Evolutionary conservation across 345 rosid genomes (phyloP), one percentile per base, ranked within the genome.

Genomic region (Euclidium syriacum): DNA sequence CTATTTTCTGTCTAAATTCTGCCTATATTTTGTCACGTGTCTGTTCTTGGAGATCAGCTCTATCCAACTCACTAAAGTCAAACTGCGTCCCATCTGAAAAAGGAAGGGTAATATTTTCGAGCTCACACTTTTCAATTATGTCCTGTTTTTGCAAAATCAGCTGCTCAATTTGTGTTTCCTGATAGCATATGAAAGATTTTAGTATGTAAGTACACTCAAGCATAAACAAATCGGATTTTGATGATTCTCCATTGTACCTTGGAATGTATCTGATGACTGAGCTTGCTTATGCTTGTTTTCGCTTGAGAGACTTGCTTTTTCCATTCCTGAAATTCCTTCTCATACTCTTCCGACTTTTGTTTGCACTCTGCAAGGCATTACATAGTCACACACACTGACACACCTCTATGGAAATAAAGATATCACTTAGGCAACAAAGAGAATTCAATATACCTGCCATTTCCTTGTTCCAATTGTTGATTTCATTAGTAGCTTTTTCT

Each of bases 301-400:
- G 91, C 88, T 42, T 74, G 83, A 62, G 97, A 94, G 69, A 81
- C 83, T 73, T 80, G 79, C 78, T 90, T 94, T 78, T 81, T 86
- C 97, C 88, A 85, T 41, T 94, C 87, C 72, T 81, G 87, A 62
- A 90, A 79, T 71, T 90, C 88, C 79, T 87, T 90, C 52, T 90
- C 97, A 72, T 90, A 85, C 62, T 79, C 95, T 50, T 94, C 97
- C 10, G 86, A 79, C 79, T 94, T 87, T 61, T 79, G 80, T 73
- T 87, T 94, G 96, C 84, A 83, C 73, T 79, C 99, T 94, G 67
- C 76, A 35, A 53, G n/a, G 48, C 33, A 72, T 25, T 51, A 40
- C 44, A 56, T 51, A 58, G 67, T n/a, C n/a, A n/a, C n/a, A n/a
- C n/a, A n/a, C n/a, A n/a, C n/a, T n/a, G n/a, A 48, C 34, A 49